A percentile compares a stretch with the other conserved stretches of the same genome.
Conservation (phyloP, 2,329 filamentous ascomycete genomes). For the Botrytis cinerea region DNA sequence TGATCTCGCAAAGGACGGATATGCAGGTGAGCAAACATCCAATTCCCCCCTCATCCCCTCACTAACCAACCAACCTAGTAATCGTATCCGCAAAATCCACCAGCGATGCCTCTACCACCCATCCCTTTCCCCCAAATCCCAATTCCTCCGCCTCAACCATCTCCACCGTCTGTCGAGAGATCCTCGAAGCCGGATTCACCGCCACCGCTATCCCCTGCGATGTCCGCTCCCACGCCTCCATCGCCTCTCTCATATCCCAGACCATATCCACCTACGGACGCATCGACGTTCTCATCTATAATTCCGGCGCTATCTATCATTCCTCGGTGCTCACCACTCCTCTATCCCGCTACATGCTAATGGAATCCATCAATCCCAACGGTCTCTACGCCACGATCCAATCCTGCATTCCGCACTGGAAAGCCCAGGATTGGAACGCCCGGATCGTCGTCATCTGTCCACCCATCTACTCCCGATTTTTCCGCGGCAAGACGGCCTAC, state of each 20-base stretch:
- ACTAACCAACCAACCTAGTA: conserved; percentile 29
- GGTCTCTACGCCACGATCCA: conserved; percentile 75
- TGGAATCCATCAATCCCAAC: conserved; percentile 74
- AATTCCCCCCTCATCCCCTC: background rate
- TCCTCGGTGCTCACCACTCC: conserved; percentile 71
- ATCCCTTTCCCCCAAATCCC: conserved; percentile 72
- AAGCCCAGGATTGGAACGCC: conserved; percentile 54
- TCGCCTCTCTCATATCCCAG: conserved; percentile 58
- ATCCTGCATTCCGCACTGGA: conserved; percentile 66
- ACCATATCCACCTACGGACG: conserved; percentile 47
- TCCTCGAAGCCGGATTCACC: conserved; percentile 61
- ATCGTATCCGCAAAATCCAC: conserved; percentile 76
- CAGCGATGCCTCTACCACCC: conserved; percentile 58
- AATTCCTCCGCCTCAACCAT: conserved; percentile 78
- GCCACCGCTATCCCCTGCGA: conserved; percentile 72
- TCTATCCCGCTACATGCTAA: conserved; percentile 73
- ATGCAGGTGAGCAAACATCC: conserved; percentile 55
- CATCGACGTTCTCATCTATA: conserved; percentile 78
- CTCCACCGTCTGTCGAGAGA: conserved; percentile 76
- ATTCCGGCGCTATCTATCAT: conserved; percentile 86
- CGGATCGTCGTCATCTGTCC: conserved; percentile 78
- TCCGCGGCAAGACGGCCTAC: conserved; percentile 83
- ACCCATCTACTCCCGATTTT: conserved; percentile 83
- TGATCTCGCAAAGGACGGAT: conserved; percentile 70
- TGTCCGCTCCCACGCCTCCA: conserved; percentile 60